A percentile compares a stretch with the other conserved stretches of the same genome.
These are phyloP conservation scores for Malus sieversii DNA, from an alignment of 306 rosid species.

Conservation along the genomic window DNA sequence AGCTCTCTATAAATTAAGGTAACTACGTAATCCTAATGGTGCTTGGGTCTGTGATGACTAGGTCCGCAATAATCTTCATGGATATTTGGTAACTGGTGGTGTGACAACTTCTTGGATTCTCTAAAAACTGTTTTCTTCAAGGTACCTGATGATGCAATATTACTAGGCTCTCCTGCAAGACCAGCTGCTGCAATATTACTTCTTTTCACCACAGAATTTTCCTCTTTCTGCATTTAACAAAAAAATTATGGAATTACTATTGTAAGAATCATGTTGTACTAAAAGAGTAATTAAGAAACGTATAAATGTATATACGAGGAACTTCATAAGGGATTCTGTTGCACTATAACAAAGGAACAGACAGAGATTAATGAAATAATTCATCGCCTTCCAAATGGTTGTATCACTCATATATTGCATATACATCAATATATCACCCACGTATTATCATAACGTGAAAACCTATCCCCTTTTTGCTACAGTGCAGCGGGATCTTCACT, in stretches of 20 bases:
- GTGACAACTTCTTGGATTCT: slow-evolving; percentile 44
- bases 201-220: slow-evolving; percentile 17
- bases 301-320: not conserved
- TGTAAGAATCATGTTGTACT: not conserved
- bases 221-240: slow-evolving; percentile 30
- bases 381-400: no score
- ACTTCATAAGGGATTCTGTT: not conserved
- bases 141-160: slow-evolving; percentile 47
- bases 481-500: not conserved
- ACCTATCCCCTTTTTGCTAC: not conserved
- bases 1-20: not conserved
- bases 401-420: no score
- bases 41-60: slow-evolving; percentile 52
- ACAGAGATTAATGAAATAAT: no score
- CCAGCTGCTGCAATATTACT: not conserved
- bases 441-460: not conserved
- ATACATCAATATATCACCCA: no score
- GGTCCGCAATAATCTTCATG: slow-evolving; percentile 79
- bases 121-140: slow-evolving; percentile 46
- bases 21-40: slow-evolving; percentile 30
- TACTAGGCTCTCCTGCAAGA: slow-evolving; percentile 6
- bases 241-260: not conserved
- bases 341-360: not conserved
- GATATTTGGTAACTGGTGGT: slow-evolving; percentile 46
- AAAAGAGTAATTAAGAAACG: not conserved